Conservation (phyloP, 2,329 filamentous ascomycete species). For the Pseudogymnoascus sp. region DNA sequence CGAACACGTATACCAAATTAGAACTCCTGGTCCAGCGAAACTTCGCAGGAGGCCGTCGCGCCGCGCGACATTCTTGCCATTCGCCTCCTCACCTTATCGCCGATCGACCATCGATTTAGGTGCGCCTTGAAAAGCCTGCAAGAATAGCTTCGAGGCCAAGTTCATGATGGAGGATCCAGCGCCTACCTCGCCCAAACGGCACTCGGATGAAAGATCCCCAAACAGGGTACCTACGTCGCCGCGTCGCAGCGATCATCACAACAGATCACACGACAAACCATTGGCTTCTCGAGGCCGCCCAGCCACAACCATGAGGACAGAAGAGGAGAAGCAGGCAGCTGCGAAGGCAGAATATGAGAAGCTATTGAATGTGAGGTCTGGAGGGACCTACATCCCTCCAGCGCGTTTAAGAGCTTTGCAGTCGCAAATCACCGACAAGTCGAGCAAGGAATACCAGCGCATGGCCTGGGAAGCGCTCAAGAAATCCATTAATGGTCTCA, state of each 20-base stretch:
- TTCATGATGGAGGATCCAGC: constrained; percentile 17
- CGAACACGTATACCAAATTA: not conserved
- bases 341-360: constrained; percentile 92
- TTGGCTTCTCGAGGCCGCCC: constrained; percentile 13
- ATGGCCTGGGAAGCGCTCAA: constrained; percentile 99
- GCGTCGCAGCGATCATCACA: constrained; percentile 21
- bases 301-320: constrained; percentile 38
- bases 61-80: not conserved
- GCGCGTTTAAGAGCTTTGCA: constrained; percentile 84
- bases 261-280: constrained; percentile 13
- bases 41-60: not conserved
- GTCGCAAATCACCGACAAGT: constrained; percentile 94
- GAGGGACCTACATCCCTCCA: constrained; percentile 93
- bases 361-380: constrained; percentile 83
- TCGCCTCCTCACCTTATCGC: constrained; percentile 5
- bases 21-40: not conserved
- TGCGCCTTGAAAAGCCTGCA: not conserved
- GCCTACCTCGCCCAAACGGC: constrained; percentile 9
- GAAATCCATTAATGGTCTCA: constrained; percentile 96
- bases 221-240: constrained; percentile 16
- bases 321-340: constrained; percentile 77
- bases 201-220: constrained; percentile 11
- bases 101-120: not conserved
- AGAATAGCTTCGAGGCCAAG: not conserved
- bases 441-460: constrained; percentile 92